phyloP scores from a whole-genome alignment of 2,329 filamentous ascomycete genomes.

The Penicillium sp. region DNA sequence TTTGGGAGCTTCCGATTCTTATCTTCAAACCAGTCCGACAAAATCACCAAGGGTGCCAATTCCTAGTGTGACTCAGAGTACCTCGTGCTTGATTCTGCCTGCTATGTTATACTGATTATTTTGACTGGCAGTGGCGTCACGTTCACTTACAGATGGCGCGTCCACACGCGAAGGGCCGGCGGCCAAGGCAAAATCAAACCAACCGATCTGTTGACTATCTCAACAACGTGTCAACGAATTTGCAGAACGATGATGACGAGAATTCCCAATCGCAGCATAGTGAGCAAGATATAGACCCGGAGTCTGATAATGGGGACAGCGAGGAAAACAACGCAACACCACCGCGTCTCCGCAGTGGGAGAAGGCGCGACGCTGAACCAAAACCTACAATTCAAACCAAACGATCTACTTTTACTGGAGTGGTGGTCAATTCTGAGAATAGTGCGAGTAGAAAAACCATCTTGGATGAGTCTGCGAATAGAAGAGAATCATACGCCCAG shows the following conservation, averaged over 20 bases:
- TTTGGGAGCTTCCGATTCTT: neutral
- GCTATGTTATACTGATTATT: neutral
- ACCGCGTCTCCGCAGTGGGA: no score
- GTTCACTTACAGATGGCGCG: constrained; percentile 1
- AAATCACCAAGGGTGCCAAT: no score
- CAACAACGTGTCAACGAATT: constrained; percentile 18
- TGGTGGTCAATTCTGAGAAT: no score
- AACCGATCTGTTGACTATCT: constrained; percentile 18
- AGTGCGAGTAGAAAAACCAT: no score
- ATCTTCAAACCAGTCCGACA: no score
- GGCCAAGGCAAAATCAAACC: constrained; percentile 17
- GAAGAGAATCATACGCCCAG: neutral
- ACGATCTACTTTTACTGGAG: neutral
- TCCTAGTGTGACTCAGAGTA: no score
- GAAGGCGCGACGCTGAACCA: neutral
- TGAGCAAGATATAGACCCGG: neutral
- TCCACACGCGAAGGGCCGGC: neutral
- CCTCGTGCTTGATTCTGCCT: neutral
- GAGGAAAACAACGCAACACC: no score
- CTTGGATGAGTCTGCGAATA: neutral
- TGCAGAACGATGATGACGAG: neutral
- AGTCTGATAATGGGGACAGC: no score
- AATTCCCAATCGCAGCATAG: neutral
- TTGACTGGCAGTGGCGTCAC: neutral
- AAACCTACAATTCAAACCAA: neutral